These are phyloP conservation scores for Paraphaeosphaeria minitans DNA, from an alignment of 2,329 filamentous ascomycete genomes.

Conservation along the genomic window DNA sequence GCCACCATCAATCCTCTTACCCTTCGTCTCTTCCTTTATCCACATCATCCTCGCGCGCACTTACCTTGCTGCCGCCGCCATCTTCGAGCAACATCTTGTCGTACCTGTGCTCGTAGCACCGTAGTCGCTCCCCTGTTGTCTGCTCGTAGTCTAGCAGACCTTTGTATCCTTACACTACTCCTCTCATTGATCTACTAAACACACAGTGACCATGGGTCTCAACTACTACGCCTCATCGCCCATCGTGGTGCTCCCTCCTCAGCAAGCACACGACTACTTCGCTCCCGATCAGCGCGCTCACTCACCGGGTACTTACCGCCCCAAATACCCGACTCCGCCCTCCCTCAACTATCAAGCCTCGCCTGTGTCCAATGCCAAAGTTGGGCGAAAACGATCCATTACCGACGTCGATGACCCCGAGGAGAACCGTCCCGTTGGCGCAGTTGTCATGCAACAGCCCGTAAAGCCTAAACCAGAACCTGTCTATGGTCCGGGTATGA, in stretches of 20 bases:
- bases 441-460: constrained; percentile 51
- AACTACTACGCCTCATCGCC: constrained; percentile 56
- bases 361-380: constrained; percentile 48
- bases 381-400: constrained; percentile 76
- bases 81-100: constrained; percentile 27
- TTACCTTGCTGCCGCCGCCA: constrained; percentile 25
- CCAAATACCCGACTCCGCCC: constrained; percentile 49
- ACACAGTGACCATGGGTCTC: constrained; percentile 49
- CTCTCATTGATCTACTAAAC: constrained; percentile 46
- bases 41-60: constrained; percentile 16
- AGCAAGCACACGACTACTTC: constrained; percentile 45
- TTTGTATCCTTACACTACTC: constrained; percentile 40
- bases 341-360: constrained; percentile 51
- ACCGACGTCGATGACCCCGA: constrained; percentile 78
- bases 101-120: constrained; percentile 29
- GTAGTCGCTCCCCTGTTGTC: constrained; percentile 33
- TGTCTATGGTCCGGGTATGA: constrained; percentile 74
- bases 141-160: constrained; percentile 35
- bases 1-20: constrained; percentile 20
- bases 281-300: constrained; percentile 39
- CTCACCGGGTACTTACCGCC: constrained; percentile 45
- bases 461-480: constrained; percentile 68
- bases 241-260: constrained; percentile 53
- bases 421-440: constrained; percentile 57
- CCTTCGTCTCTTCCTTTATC: constrained; percentile 18